Base-by-base conservation (phyloP, 176 grass and related monocot species). In the Musa troglodytarum region DNA sequence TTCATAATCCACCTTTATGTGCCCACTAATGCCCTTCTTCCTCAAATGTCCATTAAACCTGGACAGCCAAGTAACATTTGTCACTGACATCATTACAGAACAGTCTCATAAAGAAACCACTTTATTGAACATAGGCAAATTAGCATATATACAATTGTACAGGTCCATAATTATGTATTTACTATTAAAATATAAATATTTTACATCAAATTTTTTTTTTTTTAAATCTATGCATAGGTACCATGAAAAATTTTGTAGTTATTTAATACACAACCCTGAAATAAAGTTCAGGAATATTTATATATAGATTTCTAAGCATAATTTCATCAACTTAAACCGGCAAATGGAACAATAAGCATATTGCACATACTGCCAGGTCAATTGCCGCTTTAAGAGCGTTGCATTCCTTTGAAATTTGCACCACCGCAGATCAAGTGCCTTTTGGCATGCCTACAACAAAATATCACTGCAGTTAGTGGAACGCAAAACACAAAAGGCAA, bases 41-140 rank as follows among this genome's bases (percentile, higher is more conserved):
- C 94, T 87, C 50, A 93, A 85, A 82, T 98, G 90, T 50, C 92
- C 90, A 52, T 98, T 93, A 68, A 98, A 98, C 82, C 94, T 98
- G 69, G 77, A 19, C 66, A 81, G 67, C 74, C 55, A 77, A 69
- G 67, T 71, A 72, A 74, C 19, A 26, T 24, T 0, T 69, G 28
- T 69, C 14, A 50, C 9, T 19, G 14, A 69, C 50, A 17, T 25
- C 26, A 51, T 7, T 20, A 17, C n/a, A 21, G 4, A 10, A 50
- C 63, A 71, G 11, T 80, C 3, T 74, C 59, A 88, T 75, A n/a
- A 72, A 34, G 34, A 58, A 80, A 73, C 34, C 7, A 24, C n/a
- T 71, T 65, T 51, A 65, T n/a, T 3, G 13, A 34, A 76, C 19
- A 4, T 16, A 55, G 51, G 57, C 49, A 24, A 73, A 17, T 7